Conservation (phyloP, 805 yeast species). For the Starmera caribaea region DNA sequence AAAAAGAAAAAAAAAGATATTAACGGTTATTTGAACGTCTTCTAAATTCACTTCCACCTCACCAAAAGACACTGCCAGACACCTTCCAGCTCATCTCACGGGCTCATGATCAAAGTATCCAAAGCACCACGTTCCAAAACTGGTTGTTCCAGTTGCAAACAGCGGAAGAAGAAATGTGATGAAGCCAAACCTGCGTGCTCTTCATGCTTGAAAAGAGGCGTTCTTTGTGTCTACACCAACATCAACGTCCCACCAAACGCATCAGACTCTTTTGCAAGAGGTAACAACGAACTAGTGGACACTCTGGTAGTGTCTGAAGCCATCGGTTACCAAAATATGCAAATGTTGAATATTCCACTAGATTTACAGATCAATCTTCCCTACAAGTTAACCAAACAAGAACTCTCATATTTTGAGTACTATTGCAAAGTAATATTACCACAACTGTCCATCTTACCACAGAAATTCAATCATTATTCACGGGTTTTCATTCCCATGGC, state of each 20-base stretch:
- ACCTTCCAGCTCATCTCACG: too few relatives aligned
- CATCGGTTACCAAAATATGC: conserved; percentile 5
- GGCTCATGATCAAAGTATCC: too few relatives aligned
- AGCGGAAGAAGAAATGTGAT: conserved; percentile 41
- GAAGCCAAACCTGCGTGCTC: conserved; percentile 37
- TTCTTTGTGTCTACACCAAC: conserved; percentile 18
- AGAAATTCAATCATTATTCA: conserved; percentile 33
- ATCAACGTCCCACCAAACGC: conserved; percentile 10
- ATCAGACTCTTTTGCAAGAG: conserved; percentile 4
- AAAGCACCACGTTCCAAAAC: conserved; percentile 19
- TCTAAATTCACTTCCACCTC: too few relatives aligned
- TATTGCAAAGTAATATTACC: conserved; percentile 34
- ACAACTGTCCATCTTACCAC: conserved; percentile 30
- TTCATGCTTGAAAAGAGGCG: conserved; percentile 24
- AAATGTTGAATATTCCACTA: conserved; percentile 4
- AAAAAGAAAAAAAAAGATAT: too few relatives aligned
- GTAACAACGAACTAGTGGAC: conserved; percentile 7
- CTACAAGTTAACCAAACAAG: conserved; percentile 25
- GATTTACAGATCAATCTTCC: conserved; percentile 19
- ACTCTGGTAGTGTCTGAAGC: conserved; percentile 4
- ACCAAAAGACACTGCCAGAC: too few relatives aligned
- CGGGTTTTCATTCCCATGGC: conserved; percentile 38
- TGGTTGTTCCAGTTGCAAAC: conserved; percentile 33
- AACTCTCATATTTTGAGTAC: conserved; percentile 29
- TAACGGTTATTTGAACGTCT: too few relatives aligned